Percentiles rank a stretch among this genome's conserved stretches.
Conservation (phyloP, 768 basidiomycete genomes). For the Suillus occidentalis region DNA sequence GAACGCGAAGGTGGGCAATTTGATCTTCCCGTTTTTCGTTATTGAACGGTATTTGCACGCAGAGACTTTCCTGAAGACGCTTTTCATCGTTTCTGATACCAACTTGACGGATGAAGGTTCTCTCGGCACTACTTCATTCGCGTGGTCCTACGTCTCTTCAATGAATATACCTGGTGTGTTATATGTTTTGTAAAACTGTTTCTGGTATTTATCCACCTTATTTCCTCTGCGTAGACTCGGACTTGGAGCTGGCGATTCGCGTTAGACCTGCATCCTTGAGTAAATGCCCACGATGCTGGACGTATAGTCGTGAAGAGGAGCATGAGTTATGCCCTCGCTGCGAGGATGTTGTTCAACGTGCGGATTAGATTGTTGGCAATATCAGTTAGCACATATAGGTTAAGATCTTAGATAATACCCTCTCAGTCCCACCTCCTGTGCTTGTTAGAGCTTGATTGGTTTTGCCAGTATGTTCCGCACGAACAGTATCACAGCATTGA, state of each 20-base stretch:
- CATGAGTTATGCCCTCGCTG: conserved; percentile 72
- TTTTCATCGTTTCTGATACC: conserved; percentile 83
- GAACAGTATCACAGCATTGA: background rate
- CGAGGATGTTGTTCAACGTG: conserved; percentile 18
- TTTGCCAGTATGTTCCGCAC: background rate
- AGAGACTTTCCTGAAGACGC: conserved; percentile 66
- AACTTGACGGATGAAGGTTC: conserved; percentile 48
- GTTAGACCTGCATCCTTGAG: conserved; percentile 57
- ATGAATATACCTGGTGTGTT: conserved; percentile 46
- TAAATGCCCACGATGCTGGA: conserved; percentile 96
- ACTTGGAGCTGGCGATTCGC: conserved; percentile 41
- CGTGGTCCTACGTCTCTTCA: conserved; percentile 51
- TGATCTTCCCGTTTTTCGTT: background rate
- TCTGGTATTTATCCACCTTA: background rate
- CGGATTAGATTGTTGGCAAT: background rate
- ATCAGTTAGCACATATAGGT: background rate
- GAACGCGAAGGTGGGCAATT: conserved; percentile 41
- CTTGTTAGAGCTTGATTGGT: background rate
- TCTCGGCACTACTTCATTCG: conserved; percentile 36
- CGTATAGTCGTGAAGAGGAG: conserved; percentile 52
- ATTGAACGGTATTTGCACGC: conserved; percentile 2
- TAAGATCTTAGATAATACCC: background rate
- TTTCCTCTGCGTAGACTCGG: conserved; percentile 6
- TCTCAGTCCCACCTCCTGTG: background rate
- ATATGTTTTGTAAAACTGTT: background rate